A percentile compares a stretch with the other conserved stretches of the same genome.
phyloP scores from a whole-genome alignment of 495 filamentous ascomycete genomes.

The Talaromyces nanjingensis region DNA sequence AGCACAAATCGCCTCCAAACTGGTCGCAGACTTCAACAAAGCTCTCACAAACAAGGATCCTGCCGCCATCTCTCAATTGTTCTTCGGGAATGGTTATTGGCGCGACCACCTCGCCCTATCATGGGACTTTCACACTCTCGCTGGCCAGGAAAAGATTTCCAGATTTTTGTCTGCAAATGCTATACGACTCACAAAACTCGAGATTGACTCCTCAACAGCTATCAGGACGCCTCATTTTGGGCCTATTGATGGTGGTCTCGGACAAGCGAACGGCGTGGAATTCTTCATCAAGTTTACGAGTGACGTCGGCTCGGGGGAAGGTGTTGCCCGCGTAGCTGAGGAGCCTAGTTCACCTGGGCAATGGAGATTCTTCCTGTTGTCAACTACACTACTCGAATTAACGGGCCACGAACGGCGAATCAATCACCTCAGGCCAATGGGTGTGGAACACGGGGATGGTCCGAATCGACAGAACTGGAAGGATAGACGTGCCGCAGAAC shows the following conservation, averaged over 20 bases:
- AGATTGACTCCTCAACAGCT: slow-evolving; percentile 26
- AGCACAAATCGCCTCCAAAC: slow-evolving; percentile 12
- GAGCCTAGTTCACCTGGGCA: slow-evolving; percentile 14
- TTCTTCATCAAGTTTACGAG: slow-evolving; percentile 36
- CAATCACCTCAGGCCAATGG: slow-evolving; percentile 27
- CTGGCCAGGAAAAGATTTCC: slow-evolving; percentile 36
- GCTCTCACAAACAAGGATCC: slow-evolving; percentile 8
- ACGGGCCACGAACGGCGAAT: slow-evolving; percentile 31
- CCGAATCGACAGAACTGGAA: slow-evolving; percentile 47
- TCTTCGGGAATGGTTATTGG: slow-evolving; percentile 46
- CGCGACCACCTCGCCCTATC: slow-evolving; percentile 48
- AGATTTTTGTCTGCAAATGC: slow-evolving; percentile 25
- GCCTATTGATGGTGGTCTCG: slow-evolving; percentile 25
- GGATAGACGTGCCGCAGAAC: slow-evolving; percentile 41
- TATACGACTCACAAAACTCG: slow-evolving; percentile 15
- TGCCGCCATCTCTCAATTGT: slow-evolving; percentile 30
- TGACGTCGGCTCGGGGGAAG: slow-evolving; percentile 36
- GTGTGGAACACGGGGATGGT: slow-evolving; percentile 36
- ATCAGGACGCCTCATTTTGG: slow-evolving; percentile 28
- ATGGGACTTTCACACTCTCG: slow-evolving; percentile 45
- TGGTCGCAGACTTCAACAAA: slow-evolving; percentile 13
- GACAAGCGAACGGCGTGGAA: slow-evolving; percentile 31
- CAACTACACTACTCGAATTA: slow-evolving; percentile 38
- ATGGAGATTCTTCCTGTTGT: slow-evolving; percentile 51
- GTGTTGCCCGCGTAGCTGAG: slow-evolving; percentile 35